Evolutionary conservation across 768 basidiomycete species (phyloP).

Genomic region (Guyanaporus albipodus): DNA sequence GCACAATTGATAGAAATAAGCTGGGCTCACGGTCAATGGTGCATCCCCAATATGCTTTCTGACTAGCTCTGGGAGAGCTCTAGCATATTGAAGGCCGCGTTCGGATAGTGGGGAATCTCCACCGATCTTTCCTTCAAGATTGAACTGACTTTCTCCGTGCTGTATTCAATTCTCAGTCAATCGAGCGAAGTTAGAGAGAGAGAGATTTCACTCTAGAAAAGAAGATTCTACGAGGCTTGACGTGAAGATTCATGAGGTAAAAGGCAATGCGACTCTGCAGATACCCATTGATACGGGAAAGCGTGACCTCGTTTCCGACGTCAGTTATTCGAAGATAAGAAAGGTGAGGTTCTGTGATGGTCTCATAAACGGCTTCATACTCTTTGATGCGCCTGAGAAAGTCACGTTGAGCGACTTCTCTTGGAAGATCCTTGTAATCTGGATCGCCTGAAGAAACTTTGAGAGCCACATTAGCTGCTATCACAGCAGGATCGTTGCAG

Average conservation of each 20-base stretch:
- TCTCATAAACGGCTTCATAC: conserved; percentile 95
- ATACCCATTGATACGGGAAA: conserved; percentile 89
- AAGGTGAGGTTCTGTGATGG: conserved; percentile 86
- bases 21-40: conserved; percentile 63
- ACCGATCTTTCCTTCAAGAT: conserved; percentile 94
- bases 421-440: conserved; percentile 89
- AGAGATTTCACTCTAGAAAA: conserved; percentile 75
- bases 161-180: conserved; percentile 30
- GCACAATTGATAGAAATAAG: conserved; percentile 3
- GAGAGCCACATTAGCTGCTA: conserved; percentile 93
- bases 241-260: conserved; percentile 96
- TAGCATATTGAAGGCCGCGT: conserved; percentile 81
- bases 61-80: conserved; percentile 81
- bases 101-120: conserved; percentile 90
- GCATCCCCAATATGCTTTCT: conserved; percentile 88
- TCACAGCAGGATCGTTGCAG: conserved; percentile 90
- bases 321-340: conserved; percentile 91
- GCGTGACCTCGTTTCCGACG: conserved; percentile 85
- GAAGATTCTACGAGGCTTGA: conserved; percentile 96
- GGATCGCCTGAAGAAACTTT: conserved; percentile 97
- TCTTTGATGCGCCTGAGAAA: conserved; percentile 87
- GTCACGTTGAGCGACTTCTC: conserved; percentile 82
- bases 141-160: conserved; percentile 98
- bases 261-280: conserved; percentile 96
- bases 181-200: not conserved